Base-by-base conservation (phyloP, 148 eudicot genomes). In the Fagopyrum tataricum region DNA sequence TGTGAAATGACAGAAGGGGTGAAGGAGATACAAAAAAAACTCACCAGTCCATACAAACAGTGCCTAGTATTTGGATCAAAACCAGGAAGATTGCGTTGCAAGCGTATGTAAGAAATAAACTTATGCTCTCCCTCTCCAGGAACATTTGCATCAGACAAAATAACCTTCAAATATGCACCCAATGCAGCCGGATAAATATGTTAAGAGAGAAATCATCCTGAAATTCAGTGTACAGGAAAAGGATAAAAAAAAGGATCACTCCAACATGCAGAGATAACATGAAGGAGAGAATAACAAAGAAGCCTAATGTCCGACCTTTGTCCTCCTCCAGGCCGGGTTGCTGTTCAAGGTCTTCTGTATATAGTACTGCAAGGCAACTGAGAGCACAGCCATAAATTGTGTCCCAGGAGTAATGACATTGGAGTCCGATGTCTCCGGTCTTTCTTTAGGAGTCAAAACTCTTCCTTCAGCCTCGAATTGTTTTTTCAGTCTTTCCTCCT, bases 41-140 rank as follows among this genome's bases (percentile, higher is more conserved):
- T 84, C 82, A 95, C 99, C 84, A 95, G 79, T 70, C 99, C 99
- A 85, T 95, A 95, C 56, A 95, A 80, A 77, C 99, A 95, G 80
- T 95, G 99, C 44, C 94, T 85, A 59, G 96, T 95, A 75, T 95
- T 92, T 71, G 99, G 97, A 84, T 92, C 85, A 78, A 95, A 95
- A 67, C 99, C 94, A 77, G 94, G 88, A 71, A 83, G 86, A 71
- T 87, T 90, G 75, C 97, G 94, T 76, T 95, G 99, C 80, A 87
- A 82, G 75, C 97, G 92, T 71, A 95, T 92, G 82, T 91, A 95
- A 40, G 99, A 90, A 96, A 95, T 95, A 64, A 86, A 82, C 83
- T 95, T 95, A 84, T 95, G 99, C 82, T 95, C 99, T 74, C 99
- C 99, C 88, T 95, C 99, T 37, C 99, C 99, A 72, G 99, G 97